phyloP scores from a whole-genome alignment of 208 protist genomes.

The Polymyxa betae region DNA sequence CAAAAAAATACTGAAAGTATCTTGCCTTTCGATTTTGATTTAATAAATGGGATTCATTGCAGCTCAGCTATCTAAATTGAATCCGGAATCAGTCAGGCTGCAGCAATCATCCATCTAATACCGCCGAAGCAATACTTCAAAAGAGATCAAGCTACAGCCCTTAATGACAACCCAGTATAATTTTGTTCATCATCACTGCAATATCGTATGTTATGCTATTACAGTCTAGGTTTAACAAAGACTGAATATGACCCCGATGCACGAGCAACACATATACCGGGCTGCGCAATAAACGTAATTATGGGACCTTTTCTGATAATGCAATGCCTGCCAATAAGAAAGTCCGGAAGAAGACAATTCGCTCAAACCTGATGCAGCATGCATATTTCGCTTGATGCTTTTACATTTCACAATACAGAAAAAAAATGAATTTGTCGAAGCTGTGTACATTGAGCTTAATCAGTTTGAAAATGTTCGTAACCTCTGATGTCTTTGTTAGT shows the following conservation, averaged over 20 bases:
- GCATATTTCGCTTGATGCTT: too few relatives aligned
- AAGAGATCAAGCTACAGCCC: not conserved
- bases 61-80: slow-evolving; percentile 49
- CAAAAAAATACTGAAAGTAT: too few relatives aligned
- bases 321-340: too few relatives aligned
- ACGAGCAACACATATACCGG: not conserved
- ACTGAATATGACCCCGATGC: not conserved
- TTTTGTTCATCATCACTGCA: slow-evolving; percentile 49
- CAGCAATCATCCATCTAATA: not conserved
- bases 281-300: not conserved
- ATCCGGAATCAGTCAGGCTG: not conserved
- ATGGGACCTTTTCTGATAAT: not conserved
- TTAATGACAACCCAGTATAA: not conserved
- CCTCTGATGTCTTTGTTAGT: too few relatives aligned
- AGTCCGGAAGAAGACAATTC: too few relatives aligned
- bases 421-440: too few relatives aligned
- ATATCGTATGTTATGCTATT: slow-evolving; percentile 46
- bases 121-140: not conserved
- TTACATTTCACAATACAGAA: too few relatives aligned
- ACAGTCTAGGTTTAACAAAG: slow-evolving; percentile 52
- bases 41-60: not conserved
- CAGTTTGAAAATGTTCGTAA: too few relatives aligned
- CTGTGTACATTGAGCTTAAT: too few relatives aligned
- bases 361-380: too few relatives aligned
- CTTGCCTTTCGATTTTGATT: not conserved